Evolutionary conservation across 192 early-diverging fungal species (phyloP).

Genomic region (Coemansia aciculifera): DNA sequence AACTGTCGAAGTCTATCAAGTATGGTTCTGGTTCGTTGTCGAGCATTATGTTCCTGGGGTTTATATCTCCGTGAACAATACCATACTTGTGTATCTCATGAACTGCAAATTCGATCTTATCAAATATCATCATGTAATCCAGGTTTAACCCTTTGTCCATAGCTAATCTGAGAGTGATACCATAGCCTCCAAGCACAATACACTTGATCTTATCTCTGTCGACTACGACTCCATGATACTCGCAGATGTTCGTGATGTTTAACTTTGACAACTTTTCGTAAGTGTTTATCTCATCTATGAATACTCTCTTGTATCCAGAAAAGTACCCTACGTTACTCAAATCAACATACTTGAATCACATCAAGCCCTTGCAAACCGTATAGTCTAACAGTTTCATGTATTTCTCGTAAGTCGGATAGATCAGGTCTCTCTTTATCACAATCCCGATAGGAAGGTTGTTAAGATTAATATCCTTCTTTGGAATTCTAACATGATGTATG

Average conservation of each 20-base stretch:
- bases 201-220: too few species aligned
- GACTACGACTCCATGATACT: too few species aligned
- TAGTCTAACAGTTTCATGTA: too few species aligned
- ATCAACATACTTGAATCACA: not conserved
- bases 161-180: too few species aligned
- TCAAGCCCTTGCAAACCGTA: not conserved
- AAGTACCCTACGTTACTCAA: not conserved
- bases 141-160: too few species aligned
- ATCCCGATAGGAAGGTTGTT: too few species aligned
- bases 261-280: not conserved
- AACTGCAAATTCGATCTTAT: not conserved
- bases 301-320: not conserved
- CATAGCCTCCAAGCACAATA: too few species aligned
- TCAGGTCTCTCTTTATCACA: too few species aligned
- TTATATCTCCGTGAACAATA: constrained; percentile 2
- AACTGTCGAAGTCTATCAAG: not conserved
- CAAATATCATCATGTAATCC: not conserved
- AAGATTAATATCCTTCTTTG: too few species aligned
- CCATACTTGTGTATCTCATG: not conserved
- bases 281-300: not conserved
- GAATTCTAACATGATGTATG: too few species aligned
- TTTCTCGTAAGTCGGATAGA: too few species aligned
- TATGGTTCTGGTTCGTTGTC: not conserved
- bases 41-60: constrained; percentile 3
- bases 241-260: too few species aligned